Evolutionary conservation across 2,329 filamentous ascomycete species (phyloP).

Genomic region (Corynespora cassiicola): DNA sequence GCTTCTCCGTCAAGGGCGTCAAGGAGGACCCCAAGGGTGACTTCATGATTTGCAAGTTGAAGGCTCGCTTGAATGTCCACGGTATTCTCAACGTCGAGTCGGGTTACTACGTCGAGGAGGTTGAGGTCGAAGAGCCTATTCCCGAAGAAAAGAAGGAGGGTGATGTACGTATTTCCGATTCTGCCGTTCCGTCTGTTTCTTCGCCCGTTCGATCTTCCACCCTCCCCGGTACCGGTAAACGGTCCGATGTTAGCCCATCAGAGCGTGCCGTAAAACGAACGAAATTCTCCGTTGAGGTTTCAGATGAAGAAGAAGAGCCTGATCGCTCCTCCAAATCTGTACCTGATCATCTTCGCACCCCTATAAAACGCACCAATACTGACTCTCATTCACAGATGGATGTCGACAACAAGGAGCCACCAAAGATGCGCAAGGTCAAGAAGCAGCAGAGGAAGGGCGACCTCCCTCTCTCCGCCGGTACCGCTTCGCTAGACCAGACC

Average conservation of each 20-base stretch:
- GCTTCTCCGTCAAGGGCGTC: constrained; percentile 97
- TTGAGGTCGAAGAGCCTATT: constrained; percentile 94
- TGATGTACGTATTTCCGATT: constrained; percentile 67
- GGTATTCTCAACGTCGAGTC: constrained; percentile 95
- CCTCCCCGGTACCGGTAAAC: constrained; percentile 22
- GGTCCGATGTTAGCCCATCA: constrained; percentile 15
- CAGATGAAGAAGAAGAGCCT: too few relatives aligned
- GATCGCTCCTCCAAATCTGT: too few relatives aligned
- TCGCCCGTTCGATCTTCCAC: constrained; percentile 15
- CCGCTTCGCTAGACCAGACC: constrained; percentile 75
- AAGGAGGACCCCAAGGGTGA: constrained; percentile 92
- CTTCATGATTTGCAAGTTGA: constrained; percentile 99
- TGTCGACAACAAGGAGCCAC: constrained; percentile 55
- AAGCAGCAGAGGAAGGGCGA: constrained; percentile 99
- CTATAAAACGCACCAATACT: too few relatives aligned
- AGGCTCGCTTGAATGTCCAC: constrained; percentile 95
- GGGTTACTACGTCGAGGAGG: constrained; percentile 97
- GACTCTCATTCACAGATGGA: too few relatives aligned
- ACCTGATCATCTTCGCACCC: too few relatives aligned
- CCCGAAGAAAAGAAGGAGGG: constrained; percentile 72
- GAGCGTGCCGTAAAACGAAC: constrained; percentile 42
- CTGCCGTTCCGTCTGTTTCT: constrained; percentile 17
- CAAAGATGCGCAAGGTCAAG: constrained; percentile 95
- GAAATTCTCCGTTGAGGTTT: too few relatives aligned
- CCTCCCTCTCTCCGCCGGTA: constrained; percentile 83